These are phyloP conservation scores for Monosporozyma yasuniensis DNA, from an alignment of 805 yeast genomes.

Conservation along the genomic window DNA sequence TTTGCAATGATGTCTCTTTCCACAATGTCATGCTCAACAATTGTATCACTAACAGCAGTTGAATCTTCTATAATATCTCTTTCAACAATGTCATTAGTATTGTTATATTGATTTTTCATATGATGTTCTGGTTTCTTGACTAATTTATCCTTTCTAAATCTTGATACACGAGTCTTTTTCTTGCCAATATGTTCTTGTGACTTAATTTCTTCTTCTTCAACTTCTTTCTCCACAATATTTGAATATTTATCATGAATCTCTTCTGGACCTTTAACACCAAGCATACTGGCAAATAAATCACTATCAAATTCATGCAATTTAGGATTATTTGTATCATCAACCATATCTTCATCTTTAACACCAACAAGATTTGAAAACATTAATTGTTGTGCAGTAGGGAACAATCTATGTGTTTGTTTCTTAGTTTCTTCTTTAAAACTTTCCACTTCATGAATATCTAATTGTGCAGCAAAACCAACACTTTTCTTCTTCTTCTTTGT, in stretches of 20 bases:
- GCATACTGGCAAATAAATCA: slow-evolving; percentile 25
- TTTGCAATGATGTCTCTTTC: slow-evolving; percentile 4
- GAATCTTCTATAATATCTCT: neutral
- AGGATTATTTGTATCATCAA: slow-evolving; percentile 12
- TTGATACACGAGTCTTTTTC: slow-evolving; percentile 20
- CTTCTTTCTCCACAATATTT: slow-evolving; percentile 6
- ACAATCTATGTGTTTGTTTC: slow-evolving; percentile 19
- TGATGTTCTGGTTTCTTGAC: neutral
- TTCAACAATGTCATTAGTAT: slow-evolving; percentile 3
- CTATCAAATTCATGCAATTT: slow-evolving; percentile 22
- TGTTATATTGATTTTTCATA: neutral
- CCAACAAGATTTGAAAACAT: slow-evolving; percentile 1
- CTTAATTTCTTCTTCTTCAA: slow-evolving; percentile 8
- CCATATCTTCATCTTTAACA: slow-evolving; percentile 3
- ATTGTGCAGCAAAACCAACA: slow-evolving; percentile 27
- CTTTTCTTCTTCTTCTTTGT: slow-evolving; percentile 14
- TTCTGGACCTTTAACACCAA: slow-evolving; percentile 27
- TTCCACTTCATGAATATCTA: slow-evolving; percentile 29
- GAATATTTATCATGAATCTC: slow-evolving; percentile 25
- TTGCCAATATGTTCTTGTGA: slow-evolving; percentile 2
- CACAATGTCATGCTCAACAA: slow-evolving; percentile 4
- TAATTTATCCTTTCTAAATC: slow-evolving; percentile 21
- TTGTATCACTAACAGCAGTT: neutral
- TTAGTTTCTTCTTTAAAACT: slow-evolving; percentile 26
- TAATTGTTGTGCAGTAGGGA: slow-evolving; percentile 1